Conservation (phyloP, 108 stramenopile species). For the Hondaea fermentalgiana region DNA sequence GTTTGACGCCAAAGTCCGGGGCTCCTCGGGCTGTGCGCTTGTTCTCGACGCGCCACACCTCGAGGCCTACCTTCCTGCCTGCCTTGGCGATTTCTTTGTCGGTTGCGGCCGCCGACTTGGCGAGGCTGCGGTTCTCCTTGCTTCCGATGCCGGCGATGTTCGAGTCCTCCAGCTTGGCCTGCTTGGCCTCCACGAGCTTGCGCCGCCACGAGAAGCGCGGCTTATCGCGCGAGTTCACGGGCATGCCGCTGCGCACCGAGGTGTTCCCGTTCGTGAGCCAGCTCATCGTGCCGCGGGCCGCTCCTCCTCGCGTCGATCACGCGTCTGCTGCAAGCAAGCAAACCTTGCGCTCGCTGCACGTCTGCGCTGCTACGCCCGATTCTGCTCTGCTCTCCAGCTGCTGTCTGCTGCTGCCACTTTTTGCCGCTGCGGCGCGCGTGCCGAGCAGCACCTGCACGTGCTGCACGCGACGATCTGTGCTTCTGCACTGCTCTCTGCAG, state of each 20-base stretch:
- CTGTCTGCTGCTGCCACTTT: too few relatives aligned
- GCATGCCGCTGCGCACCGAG: neutral
- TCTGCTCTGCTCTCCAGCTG: too few relatives aligned
- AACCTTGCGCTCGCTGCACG: too few relatives aligned
- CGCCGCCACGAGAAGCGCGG: too few relatives aligned
- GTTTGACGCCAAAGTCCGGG: constrained; percentile 46
- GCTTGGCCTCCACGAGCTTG: neutral
- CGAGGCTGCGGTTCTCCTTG: neutral
- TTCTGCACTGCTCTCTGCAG: too few relatives aligned
- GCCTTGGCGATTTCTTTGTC: neutral
- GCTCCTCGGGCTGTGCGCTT: constrained; percentile 29
- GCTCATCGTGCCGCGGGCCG: too few relatives aligned
- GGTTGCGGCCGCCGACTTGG: neutral
- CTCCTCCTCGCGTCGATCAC: too few relatives aligned
- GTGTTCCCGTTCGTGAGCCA: neutral
- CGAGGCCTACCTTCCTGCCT: constrained; percentile 38
- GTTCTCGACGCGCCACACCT: constrained; percentile 77
- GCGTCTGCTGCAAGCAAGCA: too few relatives aligned
- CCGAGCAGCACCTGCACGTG: too few relatives aligned
- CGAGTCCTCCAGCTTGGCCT: neutral
- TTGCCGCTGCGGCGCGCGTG: too few relatives aligned
- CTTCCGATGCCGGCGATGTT: neutral
- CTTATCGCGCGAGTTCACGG: neutral
- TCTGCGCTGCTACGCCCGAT: too few relatives aligned
- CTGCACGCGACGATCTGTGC: too few relatives aligned